Evolutionary conservation across 441 rosid species (phyloP), one percentile per base, ranked within the genome.

Genomic region (Aquilaria agallochum): DNA sequence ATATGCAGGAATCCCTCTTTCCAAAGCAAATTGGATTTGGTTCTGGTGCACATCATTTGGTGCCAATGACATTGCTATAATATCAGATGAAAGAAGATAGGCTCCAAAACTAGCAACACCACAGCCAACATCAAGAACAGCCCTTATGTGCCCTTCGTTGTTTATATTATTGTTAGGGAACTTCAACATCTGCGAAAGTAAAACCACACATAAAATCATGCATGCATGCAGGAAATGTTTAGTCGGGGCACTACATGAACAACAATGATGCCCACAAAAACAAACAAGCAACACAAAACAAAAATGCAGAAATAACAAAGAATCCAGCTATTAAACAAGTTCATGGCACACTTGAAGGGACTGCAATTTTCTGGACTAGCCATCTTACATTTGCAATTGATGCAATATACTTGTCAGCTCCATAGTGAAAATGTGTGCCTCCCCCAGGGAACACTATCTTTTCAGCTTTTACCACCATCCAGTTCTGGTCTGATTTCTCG

Each of bases 101-200:
- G 81, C 99, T 68, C 99, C 99, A 70, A 95, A 95, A 78, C 98
- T 95, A 2, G 99, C 99, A 67, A 95, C 99, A 61, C 99, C 99
- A 42, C 98, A 95, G 45, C 99, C 99, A 67, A 95, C 97, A 75
- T 95, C 99, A 58, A 95, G 86, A 72, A 95, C 98, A 1, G 97
- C 88, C 69, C 99, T 78, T 52, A 84, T 7, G 56, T 78, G 86
- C 67, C 99, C 99, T 58, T 75, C 92, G 40, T 95, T 73, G 68
- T 92, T 92, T 63, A 95, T 68, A 59, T 72, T 87, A 71, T 80
- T 70, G n/a, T 82, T 76, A 3, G 98, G 79, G 66, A 92, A 95
- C 74, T 92, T 92, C 54, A 95, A 93, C 99, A 95, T 95, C 98
- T 95, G 90, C 72, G 45, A 63, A 62, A 51, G 47, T 20, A 54